Evolutionary conservation across 2,329 filamentous ascomycete genomes (phyloP), one percentile per base, ranked within the genome.

Genomic region (Paecilomyces sp.): DNA sequence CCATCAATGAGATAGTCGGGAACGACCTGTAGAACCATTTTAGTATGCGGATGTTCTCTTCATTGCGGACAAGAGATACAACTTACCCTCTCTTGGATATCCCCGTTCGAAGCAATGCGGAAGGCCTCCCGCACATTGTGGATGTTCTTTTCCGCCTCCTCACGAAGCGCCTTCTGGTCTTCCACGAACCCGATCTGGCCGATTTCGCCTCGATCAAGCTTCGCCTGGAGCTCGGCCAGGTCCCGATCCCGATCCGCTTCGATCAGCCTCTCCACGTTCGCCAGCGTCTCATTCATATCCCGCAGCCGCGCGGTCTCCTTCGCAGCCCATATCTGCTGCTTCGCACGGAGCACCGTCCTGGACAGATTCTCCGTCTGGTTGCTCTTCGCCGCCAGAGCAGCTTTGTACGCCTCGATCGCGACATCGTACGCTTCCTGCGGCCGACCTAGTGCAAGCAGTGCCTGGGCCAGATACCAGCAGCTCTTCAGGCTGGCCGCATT

Each of bases 271-370:
- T 80, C 78, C 28, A 80, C 70, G 59, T 68, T 70, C 54, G 66
- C 72, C 61, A 73, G 64, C 15, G 74, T 78, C 62, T 71, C 72
- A 60, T 76, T 72, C 75, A 78, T 75, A 66, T 77, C 80, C 55
- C 77, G 72, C 52, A 81, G 67, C 34, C 79, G 67, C 57, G 71
- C 67, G 22, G 67, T 74, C 68, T 97, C 93, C 64, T 80, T 80
- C 11, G 85, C 82, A 36, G 93, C 89, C 91, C 94, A 97, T 47
- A 90, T 85, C 63, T 88, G 87, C 74, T 93, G 93, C 75, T 95
- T 96, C 69, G 90, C 91, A 60, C 82, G 81, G 24, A 96, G 79
- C 0, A 97, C 90, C 15, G 89, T 83, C 15, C 81, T 80, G 0
- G 89, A 92, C 53, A 96, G 85, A 24, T 87, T 83, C 24, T 84